Percentiles rank a stretch among this genome's conserved stretches.
These are phyloP conservation scores for Zasmidium citrigriseum DNA, from an alignment of 2,329 filamentous ascomycete species.

Conservation along the genomic window DNA sequence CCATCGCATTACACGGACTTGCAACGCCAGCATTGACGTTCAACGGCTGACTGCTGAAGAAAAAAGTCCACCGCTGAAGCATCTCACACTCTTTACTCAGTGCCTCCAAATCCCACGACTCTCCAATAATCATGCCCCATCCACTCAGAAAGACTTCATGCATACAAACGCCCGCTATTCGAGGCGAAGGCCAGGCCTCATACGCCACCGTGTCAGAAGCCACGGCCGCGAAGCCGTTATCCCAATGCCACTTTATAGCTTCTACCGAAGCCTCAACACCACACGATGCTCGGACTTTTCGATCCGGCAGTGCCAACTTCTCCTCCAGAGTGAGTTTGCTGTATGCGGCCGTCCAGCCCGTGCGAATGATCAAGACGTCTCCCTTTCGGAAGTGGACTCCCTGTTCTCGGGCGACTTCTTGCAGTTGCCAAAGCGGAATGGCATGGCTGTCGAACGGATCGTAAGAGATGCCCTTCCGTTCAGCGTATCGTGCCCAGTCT, in stretches of 20 bases:
- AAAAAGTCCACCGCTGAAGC: constrained; percentile 47
- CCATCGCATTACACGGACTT: constrained; percentile 40
- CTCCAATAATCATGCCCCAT: constrained; percentile 55
- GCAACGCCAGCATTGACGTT: constrained; percentile 44
- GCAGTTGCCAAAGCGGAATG: constrained; percentile 7
- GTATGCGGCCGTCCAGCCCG: constrained; percentile 46
- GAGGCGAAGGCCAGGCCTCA: constrained; percentile 38
- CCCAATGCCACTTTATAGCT: constrained; percentile 13
- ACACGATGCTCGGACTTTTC: constrained; percentile 1
- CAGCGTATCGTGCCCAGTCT: constrained; percentile 49
- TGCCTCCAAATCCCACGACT: constrained; percentile 51
- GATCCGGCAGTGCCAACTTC: constrained; percentile 4
- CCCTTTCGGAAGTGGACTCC: constrained; percentile 56
- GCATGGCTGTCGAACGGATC: constrained; percentile 5
- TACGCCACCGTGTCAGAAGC: constrained; percentile 17
- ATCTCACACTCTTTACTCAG: constrained; percentile 43
- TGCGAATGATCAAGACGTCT: constrained; percentile 55
- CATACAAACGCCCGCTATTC: constrained; percentile 29
- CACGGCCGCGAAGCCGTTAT: constrained; percentile 14
- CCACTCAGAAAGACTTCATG: constrained; percentile 52
- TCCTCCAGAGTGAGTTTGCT: constrained; percentile 3
- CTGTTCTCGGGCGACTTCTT: constrained; percentile 46
- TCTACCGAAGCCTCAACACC: constrained; percentile 7
- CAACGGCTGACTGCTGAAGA: constrained; percentile 49
- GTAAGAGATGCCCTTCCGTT: constrained; percentile 5